A percentile compares a stretch with the other conserved stretches of the same genome.
These are phyloP conservation scores for Fusarium paranaense DNA, from an alignment of 2,329 filamentous ascomycete species.

Conservation along the genomic window DNA sequence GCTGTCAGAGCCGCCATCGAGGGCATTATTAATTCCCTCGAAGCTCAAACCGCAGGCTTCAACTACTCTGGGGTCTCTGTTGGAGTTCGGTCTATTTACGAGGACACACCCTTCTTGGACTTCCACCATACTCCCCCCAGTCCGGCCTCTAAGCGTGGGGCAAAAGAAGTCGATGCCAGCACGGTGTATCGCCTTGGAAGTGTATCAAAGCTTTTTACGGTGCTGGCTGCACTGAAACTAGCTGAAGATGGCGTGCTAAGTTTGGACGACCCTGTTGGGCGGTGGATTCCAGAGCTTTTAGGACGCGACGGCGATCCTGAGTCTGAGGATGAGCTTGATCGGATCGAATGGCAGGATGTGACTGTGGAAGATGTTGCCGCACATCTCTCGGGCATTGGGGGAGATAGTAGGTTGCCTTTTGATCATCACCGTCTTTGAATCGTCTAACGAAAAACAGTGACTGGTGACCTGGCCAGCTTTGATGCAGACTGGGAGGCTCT, in stretches of 20 bases:
- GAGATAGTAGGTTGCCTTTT: neutral
- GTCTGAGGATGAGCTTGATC: neutral
- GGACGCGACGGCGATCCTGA: accelerated
- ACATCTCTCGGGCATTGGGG: neutral
- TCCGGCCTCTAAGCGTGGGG: neutral
- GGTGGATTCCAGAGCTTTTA: conserved; percentile 5
- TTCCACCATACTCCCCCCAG: neutral
- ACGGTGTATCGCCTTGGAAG: conserved; percentile 15
- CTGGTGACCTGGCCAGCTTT: neutral
- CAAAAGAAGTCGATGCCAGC: neutral
- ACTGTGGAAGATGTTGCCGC: neutral
- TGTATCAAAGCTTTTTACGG: conserved; percentile 3
- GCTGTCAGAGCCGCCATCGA: neutral
- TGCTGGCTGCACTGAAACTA: neutral
- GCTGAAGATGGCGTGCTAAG: neutral
- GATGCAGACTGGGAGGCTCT: neutral
- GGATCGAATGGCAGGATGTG: neutral
- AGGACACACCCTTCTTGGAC: neutral
- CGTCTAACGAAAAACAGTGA: neutral
- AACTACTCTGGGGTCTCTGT: conserved; percentile 7
- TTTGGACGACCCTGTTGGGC: conserved; percentile 3
- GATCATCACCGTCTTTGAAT: neutral
- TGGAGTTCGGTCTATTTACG: conserved; percentile 6
- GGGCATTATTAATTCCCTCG: neutral
- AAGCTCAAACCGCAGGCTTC: neutral